A percentile compares a stretch with the other conserved stretches of the same genome.
Evolutionary conservation across 1,284 basidiomycete species (phyloP).

Genomic region (Erythrobasidium hasegawianum): DNA sequence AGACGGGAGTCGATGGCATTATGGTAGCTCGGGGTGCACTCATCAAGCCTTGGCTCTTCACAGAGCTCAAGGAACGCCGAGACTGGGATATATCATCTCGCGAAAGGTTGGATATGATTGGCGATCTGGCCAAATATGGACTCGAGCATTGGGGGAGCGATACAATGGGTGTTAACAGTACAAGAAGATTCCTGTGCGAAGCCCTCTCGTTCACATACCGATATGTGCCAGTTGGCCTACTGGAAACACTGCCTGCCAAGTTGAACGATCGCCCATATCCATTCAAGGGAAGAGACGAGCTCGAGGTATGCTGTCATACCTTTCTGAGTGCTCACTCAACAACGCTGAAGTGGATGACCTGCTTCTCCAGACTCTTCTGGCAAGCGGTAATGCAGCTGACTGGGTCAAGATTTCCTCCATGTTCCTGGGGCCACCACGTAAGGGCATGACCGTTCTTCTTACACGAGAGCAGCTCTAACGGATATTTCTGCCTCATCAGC

Average conservation of each 20-base stretch:
- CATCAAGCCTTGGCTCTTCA: conserved; percentile 96
- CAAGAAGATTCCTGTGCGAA: conserved; percentile 89
- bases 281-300: conserved; percentile 77
- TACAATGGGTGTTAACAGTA: conserved; percentile 82
- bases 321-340: no score
- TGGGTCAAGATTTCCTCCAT: conserved; percentile 96
- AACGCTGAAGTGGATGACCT: no score
- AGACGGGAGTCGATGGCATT: conserved; percentile 80
- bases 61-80: conserved; percentile 79
- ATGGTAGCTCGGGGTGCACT: conserved; percentile 93
- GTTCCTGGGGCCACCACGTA: conserved; percentile 73
- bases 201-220: conserved; percentile 91
- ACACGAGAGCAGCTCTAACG: neutral
- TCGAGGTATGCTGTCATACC: conserved; percentile 51
- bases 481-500: neutral
- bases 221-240: conserved; percentile 86
- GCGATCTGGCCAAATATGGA: conserved; percentile 62
- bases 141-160: conserved; percentile 54
- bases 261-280: conserved; percentile 88
- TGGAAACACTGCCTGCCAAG: conserved; percentile 75
- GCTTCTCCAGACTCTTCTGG: conserved; percentile 65
- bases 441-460: conserved; percentile 40
- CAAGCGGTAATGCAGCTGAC: conserved; percentile 74
- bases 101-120: conserved; percentile 81
- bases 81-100: conserved; percentile 64